Evolutionary conservation across 2,329 filamentous ascomycete genomes (phyloP).

Genomic region (Pezicula radicicola): DNA sequence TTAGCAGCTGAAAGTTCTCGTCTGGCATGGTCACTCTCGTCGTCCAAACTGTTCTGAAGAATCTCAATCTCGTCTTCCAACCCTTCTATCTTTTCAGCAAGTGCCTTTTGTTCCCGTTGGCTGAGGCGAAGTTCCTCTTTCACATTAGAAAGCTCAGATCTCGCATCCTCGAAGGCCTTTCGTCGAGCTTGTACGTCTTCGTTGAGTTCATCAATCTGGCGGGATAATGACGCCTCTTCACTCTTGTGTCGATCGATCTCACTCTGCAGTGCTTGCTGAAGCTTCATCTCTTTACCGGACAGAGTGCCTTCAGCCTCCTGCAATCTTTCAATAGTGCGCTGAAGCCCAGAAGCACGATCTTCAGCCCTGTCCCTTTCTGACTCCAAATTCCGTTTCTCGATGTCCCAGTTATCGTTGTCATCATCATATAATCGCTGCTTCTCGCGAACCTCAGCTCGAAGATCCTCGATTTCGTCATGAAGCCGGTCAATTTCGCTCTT

Average conservation of each 20-base stretch:
- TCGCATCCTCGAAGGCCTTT: conserved; percentile 60
- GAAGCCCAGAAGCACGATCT: conserved; percentile 63
- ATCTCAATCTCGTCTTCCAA: conserved; percentile 77
- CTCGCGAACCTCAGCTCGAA: conserved; percentile 60
- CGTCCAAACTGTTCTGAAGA: conserved; percentile 52
- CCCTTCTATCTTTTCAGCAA: conserved; percentile 63
- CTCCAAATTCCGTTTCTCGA: conserved; percentile 61
- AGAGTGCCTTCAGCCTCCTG: conserved; percentile 66
- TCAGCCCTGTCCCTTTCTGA: conserved; percentile 64
- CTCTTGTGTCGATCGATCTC: conserved; percentile 69
- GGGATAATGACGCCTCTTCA: conserved; percentile 66
- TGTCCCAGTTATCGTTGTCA: conserved; percentile 71
- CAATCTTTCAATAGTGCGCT: conserved; percentile 68
- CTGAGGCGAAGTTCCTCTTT: conserved; percentile 69
- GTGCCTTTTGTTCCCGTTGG: conserved; percentile 58
- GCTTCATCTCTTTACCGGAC: conserved; percentile 63
- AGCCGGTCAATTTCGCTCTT: conserved; percentile 51
- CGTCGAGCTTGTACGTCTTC: conserved; percentile 67
- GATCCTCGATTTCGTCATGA: conserved; percentile 45
- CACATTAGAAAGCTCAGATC: conserved; percentile 61
- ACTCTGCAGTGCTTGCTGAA: conserved; percentile 66
- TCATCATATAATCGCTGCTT: conserved; percentile 69
- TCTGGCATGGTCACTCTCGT: conserved; percentile 59
- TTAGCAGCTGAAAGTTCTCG: conserved; percentile 42
- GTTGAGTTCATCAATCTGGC: conserved; percentile 74